Base-by-base conservation (phyloP, 2,329 filamentous ascomycete species). In the Aspergillus puulaauensis region DNA sequence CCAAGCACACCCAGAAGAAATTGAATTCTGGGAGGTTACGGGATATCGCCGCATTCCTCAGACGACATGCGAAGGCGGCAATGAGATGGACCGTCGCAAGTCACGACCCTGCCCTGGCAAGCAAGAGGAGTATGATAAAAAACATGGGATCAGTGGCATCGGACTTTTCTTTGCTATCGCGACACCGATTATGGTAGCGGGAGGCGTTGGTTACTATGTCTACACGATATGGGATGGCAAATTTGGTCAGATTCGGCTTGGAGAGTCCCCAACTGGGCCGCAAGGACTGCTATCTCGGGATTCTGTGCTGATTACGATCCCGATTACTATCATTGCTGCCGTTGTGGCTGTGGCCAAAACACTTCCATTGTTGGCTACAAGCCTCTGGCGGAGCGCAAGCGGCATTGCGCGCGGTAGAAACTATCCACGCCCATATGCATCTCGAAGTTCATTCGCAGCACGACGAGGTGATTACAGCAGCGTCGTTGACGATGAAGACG, bases 401-500 rank as follows among this genome's bases (percentile, higher is more conserved):
- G 78, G 82, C 0, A n/a, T 73, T 43, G 77, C 58, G 56, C 70
- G 70, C n/a, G 68, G 74, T 17, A 64, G 73, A n/a, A 82, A 84
- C 3, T 83, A 84, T 37, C 76, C 76, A 39, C 81, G 89, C 59
- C 86, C 88, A 56, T 99, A 96, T 73, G 95, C 92, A 15, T 96
- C 90, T 50, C 82, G 96, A 58, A 90, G 90, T 68, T 93, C 90
- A 60, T 99, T 99, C 76, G 90, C 92, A 5, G 85, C 92, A 56
- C 89, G 91, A 1, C 84, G 90, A 56, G 88, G 90, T n/a, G 91
- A 96, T 73, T 98, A 98, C 73, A 86, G 88, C 15, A 83, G 89
- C 68, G 91, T 96, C 52, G 92, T 96, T 68, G 90, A 95, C 51
- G 95, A 98, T 71, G 95, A 98, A 73, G 93, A 93, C 49, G 93